phyloP scores from a whole-genome alignment of 495 filamentous ascomycete genomes.

The Aspergillus heteromorphus region DNA sequence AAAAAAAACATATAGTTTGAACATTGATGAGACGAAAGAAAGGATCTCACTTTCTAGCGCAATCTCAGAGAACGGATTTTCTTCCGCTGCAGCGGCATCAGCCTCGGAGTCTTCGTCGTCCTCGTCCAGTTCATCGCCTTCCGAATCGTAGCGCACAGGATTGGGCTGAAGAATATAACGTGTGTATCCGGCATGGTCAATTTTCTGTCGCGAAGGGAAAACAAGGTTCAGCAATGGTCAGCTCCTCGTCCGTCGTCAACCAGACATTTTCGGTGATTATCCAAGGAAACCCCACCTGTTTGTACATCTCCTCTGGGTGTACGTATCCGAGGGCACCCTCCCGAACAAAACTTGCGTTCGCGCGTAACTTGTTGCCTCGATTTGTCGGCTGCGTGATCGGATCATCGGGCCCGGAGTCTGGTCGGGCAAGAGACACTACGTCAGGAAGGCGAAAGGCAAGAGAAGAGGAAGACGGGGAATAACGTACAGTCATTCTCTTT shows the following conservation, averaged over 20 bases:
- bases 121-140: constrained; percentile 73
- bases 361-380: constrained; percentile 86
- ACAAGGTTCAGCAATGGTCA: background rate
- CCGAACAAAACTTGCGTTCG: constrained; percentile 71
- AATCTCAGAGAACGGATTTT: constrained; percentile 78
- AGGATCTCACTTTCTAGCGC: constrained; percentile 67
- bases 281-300: constrained; percentile 59
- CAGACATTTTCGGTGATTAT: background rate
- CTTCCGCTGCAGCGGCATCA: constrained; percentile 63
- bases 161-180: constrained; percentile 80
- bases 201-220: constrained; percentile 49
- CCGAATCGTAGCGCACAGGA: constrained; percentile 68
- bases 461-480: background rate
- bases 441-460: constrained; percentile 4
- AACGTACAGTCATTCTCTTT: constrained; percentile 55
- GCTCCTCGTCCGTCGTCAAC: background rate
- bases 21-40: constrained; percentile 1
- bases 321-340: constrained; percentile 68
- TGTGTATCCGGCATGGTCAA: constrained; percentile 78
- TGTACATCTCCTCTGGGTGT: constrained; percentile 72
- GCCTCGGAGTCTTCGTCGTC: constrained; percentile 76
- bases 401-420: constrained; percentile 84
- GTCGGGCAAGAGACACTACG: constrained; percentile 5
- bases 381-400: constrained; percentile 75
- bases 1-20: background rate